phyloP scores from a whole-genome alignment of 106 monocot genomes.

The Dioscorea zingiberensis region DNA sequence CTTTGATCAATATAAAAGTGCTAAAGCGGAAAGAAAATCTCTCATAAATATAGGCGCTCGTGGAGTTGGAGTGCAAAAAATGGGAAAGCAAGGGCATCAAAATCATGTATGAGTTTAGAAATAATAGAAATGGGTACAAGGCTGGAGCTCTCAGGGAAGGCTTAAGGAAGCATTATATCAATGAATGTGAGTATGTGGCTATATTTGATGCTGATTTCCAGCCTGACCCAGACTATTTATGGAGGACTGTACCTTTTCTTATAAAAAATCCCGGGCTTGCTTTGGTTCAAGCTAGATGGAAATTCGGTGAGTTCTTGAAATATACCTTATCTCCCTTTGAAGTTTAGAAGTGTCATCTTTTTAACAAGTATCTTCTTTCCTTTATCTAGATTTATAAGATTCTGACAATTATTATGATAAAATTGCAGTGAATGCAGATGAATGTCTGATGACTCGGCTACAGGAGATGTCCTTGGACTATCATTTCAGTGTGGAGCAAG shows the following conservation, averaged over 20 bases:
- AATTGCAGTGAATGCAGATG: constrained; percentile 59
- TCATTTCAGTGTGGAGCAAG: constrained; percentile 71
- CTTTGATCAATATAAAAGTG: too few relatives aligned
- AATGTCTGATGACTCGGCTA: constrained; percentile 53
- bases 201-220: constrained; percentile 77
- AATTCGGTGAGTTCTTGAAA: constrained; percentile 33
- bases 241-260: constrained; percentile 50
- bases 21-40: too few relatives aligned
- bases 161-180: constrained; percentile 44
- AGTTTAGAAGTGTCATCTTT: too few relatives aligned
- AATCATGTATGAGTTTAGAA: constrained; percentile 49
- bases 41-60: constrained; percentile 26
- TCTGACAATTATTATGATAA: neutral
- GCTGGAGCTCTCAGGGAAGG: constrained; percentile 67
- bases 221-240: constrained; percentile 50
- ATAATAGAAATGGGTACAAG: constrained; percentile 62
- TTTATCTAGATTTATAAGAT: neutral
- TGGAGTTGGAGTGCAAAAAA: constrained; percentile 42
- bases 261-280: constrained; percentile 41
- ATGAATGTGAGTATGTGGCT: constrained; percentile 45
- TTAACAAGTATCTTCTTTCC: neutral
- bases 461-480: constrained; percentile 80
- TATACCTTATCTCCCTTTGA: neutral
- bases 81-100: constrained; percentile 53
- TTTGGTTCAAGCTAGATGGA: constrained; percentile 63